These are phyloP conservation scores for Piper longum DNA, from an alignment of 164 flowering plant genomes.

Conservation along the genomic window DNA sequence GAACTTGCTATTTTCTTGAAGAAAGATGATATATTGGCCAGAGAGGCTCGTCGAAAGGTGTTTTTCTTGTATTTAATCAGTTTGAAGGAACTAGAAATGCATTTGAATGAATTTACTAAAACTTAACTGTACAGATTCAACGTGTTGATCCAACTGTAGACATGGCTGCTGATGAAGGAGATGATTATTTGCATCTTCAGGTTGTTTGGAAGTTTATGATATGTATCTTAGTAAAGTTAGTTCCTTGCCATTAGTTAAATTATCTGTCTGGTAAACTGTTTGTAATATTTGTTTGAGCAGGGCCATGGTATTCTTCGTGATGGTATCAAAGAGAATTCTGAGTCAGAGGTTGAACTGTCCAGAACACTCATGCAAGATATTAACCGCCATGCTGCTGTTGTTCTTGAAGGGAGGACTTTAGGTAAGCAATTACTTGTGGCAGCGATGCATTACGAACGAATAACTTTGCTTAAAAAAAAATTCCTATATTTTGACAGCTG, in stretches of 20 bases:
- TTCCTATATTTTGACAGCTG: too few relatives aligned
- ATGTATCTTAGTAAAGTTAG: not conserved
- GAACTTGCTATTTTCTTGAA: slow-evolving; percentile 85
- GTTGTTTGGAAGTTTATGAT: slow-evolving; percentile 14
- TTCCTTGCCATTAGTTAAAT: not conserved
- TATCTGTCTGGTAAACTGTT: not conserved
- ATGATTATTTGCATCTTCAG: slow-evolving; percentile 85
- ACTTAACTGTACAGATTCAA: slow-evolving; percentile 43
- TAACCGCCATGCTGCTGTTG: slow-evolving; percentile 93
- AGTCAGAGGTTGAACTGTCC: slow-evolving; percentile 46
- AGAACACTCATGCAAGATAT: slow-evolving; percentile 73
- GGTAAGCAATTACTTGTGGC: slow-evolving; percentile 20
- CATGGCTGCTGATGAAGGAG: slow-evolving; percentile 94
- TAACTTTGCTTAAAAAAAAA: too few relatives aligned
- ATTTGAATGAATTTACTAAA: not conserved
- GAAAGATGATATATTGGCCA: slow-evolving; percentile 72
- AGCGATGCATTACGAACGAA: too few relatives aligned
- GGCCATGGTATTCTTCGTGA: slow-evolving; percentile 81
- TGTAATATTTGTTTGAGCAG: slow-evolving; percentile 16
- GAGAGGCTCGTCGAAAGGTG: slow-evolving; percentile 80
- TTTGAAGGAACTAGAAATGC: not conserved
- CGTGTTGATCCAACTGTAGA: slow-evolving; percentile 91
- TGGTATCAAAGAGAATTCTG: slow-evolving; percentile 47
- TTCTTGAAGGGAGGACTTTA: slow-evolving; percentile 79
- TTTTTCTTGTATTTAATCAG: not conserved